Conservation (phyloP, 2,329 filamentous ascomycete genomes). For the Penicillium sp. region DNA sequence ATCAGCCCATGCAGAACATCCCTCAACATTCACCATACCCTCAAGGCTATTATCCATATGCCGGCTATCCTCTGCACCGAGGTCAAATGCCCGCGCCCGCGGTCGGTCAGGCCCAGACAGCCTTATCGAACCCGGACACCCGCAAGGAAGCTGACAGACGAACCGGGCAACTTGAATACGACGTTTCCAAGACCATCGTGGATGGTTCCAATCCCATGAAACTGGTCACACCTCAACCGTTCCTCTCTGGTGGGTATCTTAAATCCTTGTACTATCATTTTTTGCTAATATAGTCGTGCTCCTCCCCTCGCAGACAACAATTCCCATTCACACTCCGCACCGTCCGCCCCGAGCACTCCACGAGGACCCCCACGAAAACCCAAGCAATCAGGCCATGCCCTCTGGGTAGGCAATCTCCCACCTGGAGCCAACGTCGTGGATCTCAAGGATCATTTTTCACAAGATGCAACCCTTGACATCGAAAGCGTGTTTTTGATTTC, state of each 20-base stretch:
- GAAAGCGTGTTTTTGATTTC: constrained; percentile 93
- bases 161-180: constrained; percentile 24
- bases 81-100: constrained; percentile 7
- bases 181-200: constrained; percentile 40
- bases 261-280: neutral
- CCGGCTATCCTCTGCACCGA: constrained; percentile 1
- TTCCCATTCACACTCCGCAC: constrained; percentile 9
- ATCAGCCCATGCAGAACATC: constrained; percentile 21
- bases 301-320: constrained; percentile 12
- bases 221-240: constrained; percentile 13
- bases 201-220: constrained; percentile 38
- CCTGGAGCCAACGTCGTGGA: constrained; percentile 78
- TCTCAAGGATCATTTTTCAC: constrained; percentile 88
- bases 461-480: constrained; percentile 70
- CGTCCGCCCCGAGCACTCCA: constrained; percentile 41
- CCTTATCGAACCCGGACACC: neutral
- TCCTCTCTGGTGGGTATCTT: constrained; percentile 24
- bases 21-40: constrained; percentile 28
- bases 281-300: neutral
- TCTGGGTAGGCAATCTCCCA: constrained; percentile 95
- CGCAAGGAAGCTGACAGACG: constrained; percentile 19
- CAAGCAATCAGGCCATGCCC: constrained; percentile 75
- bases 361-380: constrained; percentile 68
- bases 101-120: constrained; percentile 1
- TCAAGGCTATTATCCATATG: constrained; percentile 18